Base-by-base conservation (phyloP, 352 stramenopile species). In the Globisporangium perplexum region DNA sequence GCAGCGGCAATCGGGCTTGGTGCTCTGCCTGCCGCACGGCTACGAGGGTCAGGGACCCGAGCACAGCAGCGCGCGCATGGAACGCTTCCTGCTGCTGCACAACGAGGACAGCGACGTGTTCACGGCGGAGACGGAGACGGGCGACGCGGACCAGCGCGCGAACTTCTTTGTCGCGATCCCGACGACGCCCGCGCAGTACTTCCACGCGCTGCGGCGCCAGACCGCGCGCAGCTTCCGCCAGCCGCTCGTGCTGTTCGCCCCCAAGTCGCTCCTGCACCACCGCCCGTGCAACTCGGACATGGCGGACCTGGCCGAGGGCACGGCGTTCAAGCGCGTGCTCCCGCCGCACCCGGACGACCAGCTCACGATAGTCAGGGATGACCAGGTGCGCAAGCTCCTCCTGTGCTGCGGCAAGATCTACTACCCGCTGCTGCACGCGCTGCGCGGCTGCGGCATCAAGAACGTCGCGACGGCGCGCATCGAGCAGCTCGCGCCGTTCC, bases 161-260 rank as follows among this genome's bases (percentile, higher is more conserved):
- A 96, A 96, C 61, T 70, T 93, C 42, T 77, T 89, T 50, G 80
- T 95, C 18, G 62, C 87, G 31, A 83, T 83, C 49, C 77, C 79
- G 28, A 93, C 81, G 26, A 96, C 87, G 0, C 94, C 96, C 0
- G 95, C 95, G 4, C 96, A 98, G 69, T 98, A 98, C 63, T 99
- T 99, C 68, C 95, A 98, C 63, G 90, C 83, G 18, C 74, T 99
- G 50, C 87, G 95, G 10, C 76, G 95, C 30, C 84, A 95, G 62
- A 71, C 88, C n/a, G 52, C 60, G 24, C 77, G 68, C 35, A 77
- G 61, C 41, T 90, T 86, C 61, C 79, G 80, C 50, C 95, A 96
- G 54, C 86, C 86, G 38, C 56, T 95, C 17, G 68, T 95, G 23
- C 59, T 93, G 42, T 90, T 96, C 26, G 75, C 76, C 3, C 86